These are phyloP conservation scores for Epichloe bromicola DNA, from an alignment of 2,329 filamentous ascomycete species.

Conservation along the genomic window DNA sequence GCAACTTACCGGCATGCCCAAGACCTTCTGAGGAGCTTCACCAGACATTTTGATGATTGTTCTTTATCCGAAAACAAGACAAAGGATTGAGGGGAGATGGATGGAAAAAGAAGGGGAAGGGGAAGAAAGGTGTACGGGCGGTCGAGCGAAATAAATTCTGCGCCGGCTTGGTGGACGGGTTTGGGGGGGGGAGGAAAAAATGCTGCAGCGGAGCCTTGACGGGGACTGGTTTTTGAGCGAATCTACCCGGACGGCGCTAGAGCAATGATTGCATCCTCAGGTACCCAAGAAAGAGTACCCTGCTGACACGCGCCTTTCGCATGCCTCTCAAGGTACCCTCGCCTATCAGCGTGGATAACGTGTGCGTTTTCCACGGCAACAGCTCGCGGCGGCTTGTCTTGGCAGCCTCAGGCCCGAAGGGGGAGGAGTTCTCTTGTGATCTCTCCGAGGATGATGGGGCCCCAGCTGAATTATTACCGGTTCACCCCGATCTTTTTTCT, in stretches of 20 bases:
- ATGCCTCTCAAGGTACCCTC: constrained; percentile 3
- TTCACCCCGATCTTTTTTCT: constrained; percentile 20
- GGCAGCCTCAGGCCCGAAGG: constrained; percentile 21
- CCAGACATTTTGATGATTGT: constrained; percentile 39
- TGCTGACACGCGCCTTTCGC: background rate
- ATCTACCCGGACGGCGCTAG: constrained; percentile 34
- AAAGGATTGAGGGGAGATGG: constrained; percentile 52
- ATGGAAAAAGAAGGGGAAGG: constrained; percentile 31
- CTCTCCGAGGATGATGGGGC: background rate
- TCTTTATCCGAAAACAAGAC: constrained; percentile 27
- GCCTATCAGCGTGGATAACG: background rate
- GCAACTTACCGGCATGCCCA: constrained; percentile 55
- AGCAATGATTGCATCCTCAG: constrained; percentile 9
- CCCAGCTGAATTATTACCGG: constrained; percentile 18
- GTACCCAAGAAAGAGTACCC: background rate
- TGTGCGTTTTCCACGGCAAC: constrained; percentile 19
- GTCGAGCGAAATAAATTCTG: constrained; percentile 32
- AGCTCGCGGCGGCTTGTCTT: constrained; percentile 10
- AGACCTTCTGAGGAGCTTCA: constrained; percentile 41
- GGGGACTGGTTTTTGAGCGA: constrained; percentile 38
- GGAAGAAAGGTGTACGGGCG: constrained; percentile 26
- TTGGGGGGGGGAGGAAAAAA: constrained; percentile 36
- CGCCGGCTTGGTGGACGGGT: constrained; percentile 29
- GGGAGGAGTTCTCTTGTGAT: background rate
- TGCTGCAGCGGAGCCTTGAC: constrained; percentile 34